Conservation (phyloP, 371 early-diverging fungal genomes). For the Lichtheimia ramosa region DNA sequence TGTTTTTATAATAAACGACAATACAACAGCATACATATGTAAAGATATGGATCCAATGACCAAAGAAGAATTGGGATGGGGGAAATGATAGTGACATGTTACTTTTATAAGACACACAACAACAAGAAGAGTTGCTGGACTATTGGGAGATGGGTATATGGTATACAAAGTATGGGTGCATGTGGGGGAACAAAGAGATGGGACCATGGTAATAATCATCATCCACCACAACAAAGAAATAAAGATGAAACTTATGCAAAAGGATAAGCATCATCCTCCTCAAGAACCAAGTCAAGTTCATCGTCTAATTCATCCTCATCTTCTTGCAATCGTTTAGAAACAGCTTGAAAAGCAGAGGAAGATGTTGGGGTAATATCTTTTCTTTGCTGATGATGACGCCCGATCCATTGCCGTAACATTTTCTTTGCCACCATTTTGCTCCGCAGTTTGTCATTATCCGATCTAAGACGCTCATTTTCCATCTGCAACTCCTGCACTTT, state of each 20-base stretch:
- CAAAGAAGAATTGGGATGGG: not conserved
- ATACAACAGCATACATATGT: not conserved
- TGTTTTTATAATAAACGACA: too few species aligned
- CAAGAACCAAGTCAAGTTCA: conserved; percentile 6
- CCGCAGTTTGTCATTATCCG: conserved; percentile 50
- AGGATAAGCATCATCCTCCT: conserved; percentile 4
- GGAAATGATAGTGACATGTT: not conserved
- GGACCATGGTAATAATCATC: not conserved
- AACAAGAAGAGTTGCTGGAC: too few species aligned
- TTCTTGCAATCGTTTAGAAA: conserved; percentile 8
- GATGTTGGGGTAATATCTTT: not conserved
- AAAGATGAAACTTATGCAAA: too few species aligned
- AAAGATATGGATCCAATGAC: not conserved
- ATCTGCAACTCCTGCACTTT: conserved; percentile 52
- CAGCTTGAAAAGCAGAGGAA: conserved; percentile 8
- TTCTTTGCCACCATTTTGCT: conserved; percentile 61
- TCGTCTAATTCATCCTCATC: not conserved
- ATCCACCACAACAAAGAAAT: not conserved
- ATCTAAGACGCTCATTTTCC: conserved; percentile 54
- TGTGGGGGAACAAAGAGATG: not conserved
- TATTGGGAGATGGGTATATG: too few species aligned
- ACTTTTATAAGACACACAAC: not conserved
- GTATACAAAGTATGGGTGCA: not conserved
- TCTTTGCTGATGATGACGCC: conserved; percentile 22
- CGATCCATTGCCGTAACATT: conserved; percentile 57